Percentiles rank a stretch among this genome's conserved stretches.
Conservation (phyloP, 768 basidiomycete species). For the Termitomyces eurrhizus region DNA sequence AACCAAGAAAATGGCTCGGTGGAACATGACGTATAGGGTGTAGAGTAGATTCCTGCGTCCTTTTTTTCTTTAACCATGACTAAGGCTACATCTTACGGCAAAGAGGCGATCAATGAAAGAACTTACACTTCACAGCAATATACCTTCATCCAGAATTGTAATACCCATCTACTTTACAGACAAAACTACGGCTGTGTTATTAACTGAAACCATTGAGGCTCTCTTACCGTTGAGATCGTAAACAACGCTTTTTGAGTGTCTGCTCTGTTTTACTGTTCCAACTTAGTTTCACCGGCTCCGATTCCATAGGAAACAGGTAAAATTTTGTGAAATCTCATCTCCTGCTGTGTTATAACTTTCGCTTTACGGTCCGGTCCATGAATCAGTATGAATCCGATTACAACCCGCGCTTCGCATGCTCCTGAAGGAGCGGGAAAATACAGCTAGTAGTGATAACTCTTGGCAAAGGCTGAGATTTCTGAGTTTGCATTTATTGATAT, state of each 20-base stretch:
- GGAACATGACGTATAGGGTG: too few species aligned
- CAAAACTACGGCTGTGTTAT: not conserved
- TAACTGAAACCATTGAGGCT: not conserved
- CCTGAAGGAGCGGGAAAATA: not conserved
- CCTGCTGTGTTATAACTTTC: not conserved
- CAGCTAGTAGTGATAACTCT: not conserved
- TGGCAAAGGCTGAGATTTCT: not conserved
- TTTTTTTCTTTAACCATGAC: too few species aligned
- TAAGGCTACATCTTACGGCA: too few species aligned
- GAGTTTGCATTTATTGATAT: not conserved
- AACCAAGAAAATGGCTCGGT: too few species aligned
- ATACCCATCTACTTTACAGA: not conserved
- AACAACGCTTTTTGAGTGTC: not conserved
- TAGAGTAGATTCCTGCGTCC: too few species aligned
- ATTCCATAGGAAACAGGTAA: not conserved
- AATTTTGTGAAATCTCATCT: not conserved
- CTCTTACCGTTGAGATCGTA: not conserved
- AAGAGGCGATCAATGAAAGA: too few species aligned
- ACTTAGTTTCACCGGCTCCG: not conserved
- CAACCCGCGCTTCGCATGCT: too few species aligned
- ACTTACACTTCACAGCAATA: not conserved
- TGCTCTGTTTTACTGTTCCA: not conserved
- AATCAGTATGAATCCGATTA: not conserved
- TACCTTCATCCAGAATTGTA: not conserved
- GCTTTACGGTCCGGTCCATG: not conserved